Evolutionary conservation across 495 filamentous ascomycete genomes (phyloP).

Genomic region (Talaromyces nanjingensis): DNA sequence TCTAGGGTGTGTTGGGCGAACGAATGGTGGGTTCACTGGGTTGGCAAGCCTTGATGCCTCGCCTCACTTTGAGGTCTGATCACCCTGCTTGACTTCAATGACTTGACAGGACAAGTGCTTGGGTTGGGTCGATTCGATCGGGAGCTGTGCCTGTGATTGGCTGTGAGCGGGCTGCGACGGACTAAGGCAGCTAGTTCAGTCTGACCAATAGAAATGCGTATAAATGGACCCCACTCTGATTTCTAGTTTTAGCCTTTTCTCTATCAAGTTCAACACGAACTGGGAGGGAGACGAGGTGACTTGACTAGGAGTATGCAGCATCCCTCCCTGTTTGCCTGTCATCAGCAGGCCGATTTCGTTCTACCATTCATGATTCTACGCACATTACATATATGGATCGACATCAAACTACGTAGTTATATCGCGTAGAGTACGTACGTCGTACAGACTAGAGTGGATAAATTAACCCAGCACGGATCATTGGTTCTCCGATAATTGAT

Average conservation of each 20-base stretch:
- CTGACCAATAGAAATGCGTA: not conserved
- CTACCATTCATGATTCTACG: not conserved
- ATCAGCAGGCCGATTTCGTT: not conserved
- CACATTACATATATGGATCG: not conserved
- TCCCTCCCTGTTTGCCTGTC: not conserved
- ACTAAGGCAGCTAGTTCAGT: not conserved
- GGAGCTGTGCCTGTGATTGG: not conserved
- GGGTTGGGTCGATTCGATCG: not conserved
- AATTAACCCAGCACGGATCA: not conserved
- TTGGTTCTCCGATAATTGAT: not conserved
- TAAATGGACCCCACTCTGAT: not conserved
- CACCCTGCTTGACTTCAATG: not conserved
- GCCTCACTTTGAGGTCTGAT: conserved; percentile 6
- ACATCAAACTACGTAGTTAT: not conserved
- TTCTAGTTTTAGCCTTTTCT: not conserved
- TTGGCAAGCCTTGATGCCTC: not conserved
- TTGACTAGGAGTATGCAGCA: not conserved
- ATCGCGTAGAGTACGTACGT: not conserved
- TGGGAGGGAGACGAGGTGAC: too few species aligned
- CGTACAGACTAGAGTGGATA: not conserved
- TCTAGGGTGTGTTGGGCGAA: not conserved
- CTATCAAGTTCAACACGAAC: not conserved
- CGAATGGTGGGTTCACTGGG: not conserved
- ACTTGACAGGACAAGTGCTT: too few species aligned
- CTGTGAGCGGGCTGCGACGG: not conserved